Percentiles rank a stretch among this genome's conserved stretches.
phyloP scores from a whole-genome alignment of 805 yeast species.

The Kuraishia capsulata region DNA sequence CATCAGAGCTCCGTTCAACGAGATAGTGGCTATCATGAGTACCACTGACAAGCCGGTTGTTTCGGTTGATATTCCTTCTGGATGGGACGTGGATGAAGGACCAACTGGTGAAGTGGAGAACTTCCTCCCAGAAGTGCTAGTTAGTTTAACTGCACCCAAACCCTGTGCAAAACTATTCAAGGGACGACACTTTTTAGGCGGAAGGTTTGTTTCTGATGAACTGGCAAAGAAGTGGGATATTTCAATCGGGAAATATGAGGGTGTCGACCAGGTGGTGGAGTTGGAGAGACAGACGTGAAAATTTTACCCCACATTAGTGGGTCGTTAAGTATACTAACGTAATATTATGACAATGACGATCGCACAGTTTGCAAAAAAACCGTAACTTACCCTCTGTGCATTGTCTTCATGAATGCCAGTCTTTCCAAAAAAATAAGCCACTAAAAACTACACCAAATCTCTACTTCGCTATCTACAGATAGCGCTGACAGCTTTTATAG shows the following conservation, averaged over 20 bases:
- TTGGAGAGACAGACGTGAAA: slow-evolving; percentile 6
- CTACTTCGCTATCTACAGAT: too few species aligned
- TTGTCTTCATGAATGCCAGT: too few species aligned
- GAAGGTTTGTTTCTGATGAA: slow-evolving; percentile 63
- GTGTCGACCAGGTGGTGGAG: slow-evolving; percentile 46
- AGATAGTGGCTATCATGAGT: slow-evolving; percentile 30
- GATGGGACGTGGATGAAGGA: slow-evolving; percentile 94
- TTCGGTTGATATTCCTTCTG: slow-evolving; percentile 88
- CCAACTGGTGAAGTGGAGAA: slow-evolving; percentile 35
- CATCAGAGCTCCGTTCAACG: slow-evolving; percentile 66
- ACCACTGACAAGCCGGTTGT: slow-evolving; percentile 42
- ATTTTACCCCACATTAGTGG: neutral
- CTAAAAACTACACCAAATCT: too few species aligned
- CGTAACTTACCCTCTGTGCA: too few species aligned
- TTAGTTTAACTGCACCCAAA: slow-evolving; percentile 91
- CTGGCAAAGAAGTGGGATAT: slow-evolving; percentile 72
- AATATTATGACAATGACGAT: too few species aligned
- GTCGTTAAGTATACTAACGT: too few species aligned
- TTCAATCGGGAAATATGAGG: slow-evolving; percentile 50
- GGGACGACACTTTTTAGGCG: slow-evolving; percentile 76
- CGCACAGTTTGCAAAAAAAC: too few species aligned
- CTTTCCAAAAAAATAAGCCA: too few species aligned
- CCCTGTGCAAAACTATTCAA: slow-evolving; percentile 48
- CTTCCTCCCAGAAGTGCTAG: slow-evolving; percentile 52
- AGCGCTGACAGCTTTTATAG: too few species aligned